phyloP scores from a whole-genome alignment of 208 protist genomes.

The Trypanosoma vivax region DNA sequence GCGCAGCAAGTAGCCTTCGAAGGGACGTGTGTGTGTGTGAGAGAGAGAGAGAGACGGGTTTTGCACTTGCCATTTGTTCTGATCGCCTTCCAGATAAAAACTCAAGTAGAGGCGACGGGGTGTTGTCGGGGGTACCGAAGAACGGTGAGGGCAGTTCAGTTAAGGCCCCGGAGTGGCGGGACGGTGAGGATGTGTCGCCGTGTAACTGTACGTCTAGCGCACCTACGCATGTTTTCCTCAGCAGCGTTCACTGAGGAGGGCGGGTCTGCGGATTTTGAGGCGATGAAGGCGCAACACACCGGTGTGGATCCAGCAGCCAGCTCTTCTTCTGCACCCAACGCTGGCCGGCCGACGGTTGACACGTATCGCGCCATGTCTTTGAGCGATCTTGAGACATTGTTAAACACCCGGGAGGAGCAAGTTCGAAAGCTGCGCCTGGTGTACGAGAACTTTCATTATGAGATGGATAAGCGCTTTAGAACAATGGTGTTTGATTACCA shows the following conservation, averaged over 20 bases:
- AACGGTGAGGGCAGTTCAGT: too few relatives aligned
- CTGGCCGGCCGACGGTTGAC: conserved; percentile 47
- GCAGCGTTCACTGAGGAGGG: conserved; percentile 62
- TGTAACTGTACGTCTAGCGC: too few relatives aligned
- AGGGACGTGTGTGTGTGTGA: too few relatives aligned
- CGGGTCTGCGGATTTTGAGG: conserved; percentile 9
- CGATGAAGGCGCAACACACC: conserved; percentile 10
- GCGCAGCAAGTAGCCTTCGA: too few relatives aligned
- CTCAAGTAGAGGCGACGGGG: too few relatives aligned
- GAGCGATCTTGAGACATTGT: conserved; percentile 41
- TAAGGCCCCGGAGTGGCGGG: too few relatives aligned
- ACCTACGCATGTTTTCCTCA: too few relatives aligned
- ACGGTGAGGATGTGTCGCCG: too few relatives aligned
- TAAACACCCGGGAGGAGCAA: conserved; percentile 49
- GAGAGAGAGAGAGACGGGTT: neutral
- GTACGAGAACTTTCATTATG: conserved; percentile 85
- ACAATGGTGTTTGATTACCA: conserved; percentile 87
- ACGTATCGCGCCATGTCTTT: conserved; percentile 66
- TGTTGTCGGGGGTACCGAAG: too few relatives aligned
- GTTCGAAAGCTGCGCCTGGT: conserved; percentile 51
- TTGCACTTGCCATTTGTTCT: neutral
- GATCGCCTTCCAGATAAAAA: too few relatives aligned
- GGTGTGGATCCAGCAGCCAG: neutral
- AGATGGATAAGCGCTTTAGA: conserved; percentile 68
- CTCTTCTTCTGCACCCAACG: neutral